Evolutionary conservation across 164 flowering plant genomes (phyloP), one percentile per base, ranked within the genome.

Genomic region (Dillenia suffruticosa): DNA sequence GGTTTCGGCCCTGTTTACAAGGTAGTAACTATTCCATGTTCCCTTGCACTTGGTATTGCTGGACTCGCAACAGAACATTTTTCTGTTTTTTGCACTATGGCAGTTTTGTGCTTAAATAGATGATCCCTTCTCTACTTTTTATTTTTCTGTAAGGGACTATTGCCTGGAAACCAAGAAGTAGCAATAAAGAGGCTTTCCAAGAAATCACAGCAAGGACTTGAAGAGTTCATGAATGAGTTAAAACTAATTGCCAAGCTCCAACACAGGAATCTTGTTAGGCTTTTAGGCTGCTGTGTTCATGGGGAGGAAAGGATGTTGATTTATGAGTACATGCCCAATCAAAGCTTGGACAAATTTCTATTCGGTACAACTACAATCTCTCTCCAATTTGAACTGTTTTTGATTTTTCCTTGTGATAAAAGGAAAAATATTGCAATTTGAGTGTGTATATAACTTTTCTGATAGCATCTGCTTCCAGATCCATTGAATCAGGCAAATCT

Each of bases 141-240:
- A 26, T 26, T 26, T 24, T 26, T 5, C 40, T 19, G 0, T 15
- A 15, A 53, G 56, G 56, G 56, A 10, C 1, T 9, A 9, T 53
- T 53, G 11, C 56, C 56, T 53, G 56, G 22, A 53, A 19, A n/a
- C 4, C 2, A 19, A 53, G 19, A 53, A 53, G 56, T 53, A n/a
- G 56, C 56, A 12, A 22, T 53, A 10, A 53, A 53, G 19, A 53
- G 56, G 24, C 56, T 53, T 14, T 53, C 56, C 4, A 53, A n/a
- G 24, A 53, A 9, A n/a, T 53, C 56, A 0, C 12, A 5, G 9
- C 56, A 53, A 53, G 56, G 56, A 53, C n/a, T n/a, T 10, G 56
- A 53, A 19, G 56, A 53, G 56, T 53, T 53, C 19, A n/a, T 53
- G 56, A 53, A 53, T n/a, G 56, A 53, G 24, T 53, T 53, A 15